Evolutionary conservation across 257 asterid genomes (phyloP).

Genomic region (Penstemon newberryi): DNA sequence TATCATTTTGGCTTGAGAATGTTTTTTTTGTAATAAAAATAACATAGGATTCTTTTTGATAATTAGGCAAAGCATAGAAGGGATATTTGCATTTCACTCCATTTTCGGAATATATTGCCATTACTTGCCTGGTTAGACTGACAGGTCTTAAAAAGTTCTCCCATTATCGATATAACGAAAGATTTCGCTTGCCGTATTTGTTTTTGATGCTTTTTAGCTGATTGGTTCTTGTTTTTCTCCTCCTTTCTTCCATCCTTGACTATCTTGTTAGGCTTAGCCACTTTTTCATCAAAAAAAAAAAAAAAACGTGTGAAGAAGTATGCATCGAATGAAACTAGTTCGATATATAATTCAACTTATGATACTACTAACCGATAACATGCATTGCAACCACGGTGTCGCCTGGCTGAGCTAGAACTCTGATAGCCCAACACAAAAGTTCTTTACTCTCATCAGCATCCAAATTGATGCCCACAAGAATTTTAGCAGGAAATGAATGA

Average conservation of each 20-base stretch:
- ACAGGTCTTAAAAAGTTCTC: conserved; percentile 60
- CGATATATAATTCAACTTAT: neutral
- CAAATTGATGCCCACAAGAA: conserved; percentile 67
- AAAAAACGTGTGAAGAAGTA: neutral
- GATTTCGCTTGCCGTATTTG: conserved; percentile 73
- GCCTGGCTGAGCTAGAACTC: conserved; percentile 57
- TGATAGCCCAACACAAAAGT: conserved; percentile 61
- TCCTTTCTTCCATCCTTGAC: conserved; percentile 36
- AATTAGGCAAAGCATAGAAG: too few species aligned
- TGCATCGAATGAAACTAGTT: neutral
- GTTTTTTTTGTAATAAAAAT: too few species aligned
- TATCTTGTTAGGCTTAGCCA: conserved; percentile 41
- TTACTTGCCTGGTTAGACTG: conserved; percentile 56
- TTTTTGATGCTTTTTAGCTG: conserved; percentile 46
- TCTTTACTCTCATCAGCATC: conserved; percentile 57
- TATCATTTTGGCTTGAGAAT: too few species aligned
- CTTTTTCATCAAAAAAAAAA: conserved; percentile 25
- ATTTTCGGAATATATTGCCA: neutral
- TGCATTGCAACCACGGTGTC: conserved; percentile 72
- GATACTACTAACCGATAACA: conserved; percentile 52
- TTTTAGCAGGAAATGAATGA: conserved; percentile 45
- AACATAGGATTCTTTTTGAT: too few species aligned
- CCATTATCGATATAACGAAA: conserved; percentile 61
- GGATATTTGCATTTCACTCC: neutral
- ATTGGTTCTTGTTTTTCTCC: conserved; percentile 42